Base-by-base conservation (phyloP, 352 stramenopile species). In the Phytophthora quininea region DNA sequence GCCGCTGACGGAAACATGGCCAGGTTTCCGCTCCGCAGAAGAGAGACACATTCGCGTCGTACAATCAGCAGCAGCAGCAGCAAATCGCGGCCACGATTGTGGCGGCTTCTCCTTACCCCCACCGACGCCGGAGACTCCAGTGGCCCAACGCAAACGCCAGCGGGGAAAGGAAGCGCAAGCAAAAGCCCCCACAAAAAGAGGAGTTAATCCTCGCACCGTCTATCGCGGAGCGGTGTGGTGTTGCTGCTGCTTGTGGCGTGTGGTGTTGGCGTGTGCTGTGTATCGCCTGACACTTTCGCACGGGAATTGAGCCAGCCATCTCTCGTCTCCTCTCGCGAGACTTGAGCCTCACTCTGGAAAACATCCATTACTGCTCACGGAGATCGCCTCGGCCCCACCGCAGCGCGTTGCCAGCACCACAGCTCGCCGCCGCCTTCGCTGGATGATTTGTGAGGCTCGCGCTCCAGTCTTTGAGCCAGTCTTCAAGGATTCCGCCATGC, bases 401-500 rank as follows among this genome's bases (percentile, higher is more conserved):
- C 42, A 42, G n/a, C 19, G 49, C 58, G 42, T 24, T 24, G 19
- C 19, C 19, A 24, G 19, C 19, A 24, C 19, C 19, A 24, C 19
- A 24, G 19, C 40, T 51, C 31, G 29, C 14, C 9, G 54, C 31
- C 19, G 30, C 49, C 55, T 15, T 30, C 33, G 50, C 65, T 63
- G 64, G 8, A 76, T 77, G 69, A 77, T 77, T 74, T 77, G 59
- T 77, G 69, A 77, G 49, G 52, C 19, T 6, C 69, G 54, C 64
- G 30, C 53, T 45, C 46, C 66, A 74, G 54, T 69, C 53, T 72
- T 75, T 78, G 61, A 74, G 57, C 29, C 70, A 63, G 43, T 46
- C 70, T 77, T 77, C 61, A 78, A 73, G 66, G 71, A 75, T 72
- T 69, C 58, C 29, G 74, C 60, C 51, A 78, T 78, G 70, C 70